Percentiles rank a stretch among this genome's conserved stretches.
Evolutionary conservation across 2,329 filamentous ascomycete species (phyloP).

Genomic region (Xylaria digitata): DNA sequence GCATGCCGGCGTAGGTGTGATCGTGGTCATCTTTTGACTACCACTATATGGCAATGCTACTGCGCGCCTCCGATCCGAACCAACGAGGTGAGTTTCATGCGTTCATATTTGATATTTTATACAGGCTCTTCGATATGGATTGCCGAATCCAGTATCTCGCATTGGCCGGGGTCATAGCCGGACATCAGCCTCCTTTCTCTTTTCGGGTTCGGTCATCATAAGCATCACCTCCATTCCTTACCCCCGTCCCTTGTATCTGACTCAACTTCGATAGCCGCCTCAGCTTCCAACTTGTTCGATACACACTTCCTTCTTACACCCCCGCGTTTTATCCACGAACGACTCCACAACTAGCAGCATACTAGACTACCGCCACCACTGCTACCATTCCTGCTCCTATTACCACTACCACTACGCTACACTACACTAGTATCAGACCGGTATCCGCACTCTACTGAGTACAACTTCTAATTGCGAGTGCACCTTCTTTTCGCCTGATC

Average conservation of each 20-base stretch:
- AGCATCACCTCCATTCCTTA: background rate
- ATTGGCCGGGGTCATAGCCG: constrained; percentile 21
- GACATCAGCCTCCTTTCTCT: constrained; percentile 30
- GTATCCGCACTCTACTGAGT: background rate
- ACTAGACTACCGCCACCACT: background rate
- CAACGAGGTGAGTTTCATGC: constrained; percentile 2
- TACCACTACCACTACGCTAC: too few species aligned
- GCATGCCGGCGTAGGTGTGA: constrained; percentile 2
- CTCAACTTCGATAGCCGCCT: constrained; percentile 20
- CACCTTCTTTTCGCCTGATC: background rate
- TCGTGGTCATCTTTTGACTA: background rate
- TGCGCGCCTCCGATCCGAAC: constrained; percentile 3
- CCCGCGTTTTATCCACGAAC: constrained; percentile 4
- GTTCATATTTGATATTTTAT: background rate
- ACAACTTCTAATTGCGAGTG: background rate
- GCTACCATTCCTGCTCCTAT: background rate
- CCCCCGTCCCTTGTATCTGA: constrained; percentile 5
- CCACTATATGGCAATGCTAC: background rate
- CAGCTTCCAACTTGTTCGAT: constrained; percentile 9
- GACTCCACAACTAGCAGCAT: constrained; percentile 11
- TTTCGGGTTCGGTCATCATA: constrained; percentile 18
- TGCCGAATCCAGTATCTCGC: constrained; percentile 27
- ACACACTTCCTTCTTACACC: background rate
- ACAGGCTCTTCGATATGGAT: constrained; percentile 2
- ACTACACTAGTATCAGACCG: background rate